phyloP scores from a whole-genome alignment of 2,329 filamentous ascomycete species.

The Fusarium sp. region DNA sequence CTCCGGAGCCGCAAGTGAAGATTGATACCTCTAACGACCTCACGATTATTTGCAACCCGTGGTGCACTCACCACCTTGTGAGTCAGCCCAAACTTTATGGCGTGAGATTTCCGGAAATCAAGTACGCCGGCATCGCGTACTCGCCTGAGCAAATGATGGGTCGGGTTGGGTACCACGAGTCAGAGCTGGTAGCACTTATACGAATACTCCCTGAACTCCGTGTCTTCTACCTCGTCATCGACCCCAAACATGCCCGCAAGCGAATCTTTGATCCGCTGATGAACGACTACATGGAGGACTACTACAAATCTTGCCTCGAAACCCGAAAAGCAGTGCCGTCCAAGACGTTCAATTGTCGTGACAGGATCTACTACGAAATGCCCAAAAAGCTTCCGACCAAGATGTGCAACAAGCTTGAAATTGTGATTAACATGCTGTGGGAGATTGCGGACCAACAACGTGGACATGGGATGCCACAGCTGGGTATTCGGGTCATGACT shows the following conservation, averaged over 20 bases:
- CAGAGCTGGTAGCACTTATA: background rate
- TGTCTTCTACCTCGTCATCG: background rate
- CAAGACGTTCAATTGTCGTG: background rate
- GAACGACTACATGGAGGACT: background rate
- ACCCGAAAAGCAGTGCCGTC: background rate
- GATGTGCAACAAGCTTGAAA: background rate
- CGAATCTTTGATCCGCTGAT: background rate
- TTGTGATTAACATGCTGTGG: background rate
- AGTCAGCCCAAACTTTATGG: background rate
- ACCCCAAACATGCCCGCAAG: background rate
- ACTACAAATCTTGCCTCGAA: background rate
- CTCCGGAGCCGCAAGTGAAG: background rate
- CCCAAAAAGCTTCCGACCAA: background rate
- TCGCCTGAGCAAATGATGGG: fast-evolving
- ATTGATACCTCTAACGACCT: background rate
- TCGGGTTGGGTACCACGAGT: fast-evolving
- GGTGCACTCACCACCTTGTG: background rate
- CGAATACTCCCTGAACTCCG: background rate
- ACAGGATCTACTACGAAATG: background rate
- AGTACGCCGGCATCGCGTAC: background rate
- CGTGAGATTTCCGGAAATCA: background rate
- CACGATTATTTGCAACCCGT: background rate
- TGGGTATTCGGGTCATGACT: background rate
- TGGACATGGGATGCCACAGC: background rate
- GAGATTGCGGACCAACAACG: background rate